Conservation (phyloP, 2,329 filamentous ascomycete species). For the Tympanopsis confertula region DNA sequence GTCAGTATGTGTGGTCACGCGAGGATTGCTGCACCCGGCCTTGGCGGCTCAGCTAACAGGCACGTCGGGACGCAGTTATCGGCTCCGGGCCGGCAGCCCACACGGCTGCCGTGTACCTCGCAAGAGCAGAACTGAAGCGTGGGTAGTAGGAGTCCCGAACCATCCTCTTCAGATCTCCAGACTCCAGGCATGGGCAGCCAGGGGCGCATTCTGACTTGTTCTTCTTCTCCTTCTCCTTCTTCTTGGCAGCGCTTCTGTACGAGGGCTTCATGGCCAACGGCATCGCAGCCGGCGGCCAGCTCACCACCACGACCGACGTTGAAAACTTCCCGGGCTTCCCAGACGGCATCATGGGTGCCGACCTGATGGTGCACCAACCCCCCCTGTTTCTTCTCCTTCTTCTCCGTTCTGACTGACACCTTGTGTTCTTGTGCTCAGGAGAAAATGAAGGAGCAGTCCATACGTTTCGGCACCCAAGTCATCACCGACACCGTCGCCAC, state of each 20-base stretch:
- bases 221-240: background rate
- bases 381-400: background rate
- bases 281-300: conserved; percentile 87
- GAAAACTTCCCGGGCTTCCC: conserved; percentile 98
- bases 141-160: conserved; percentile 15
- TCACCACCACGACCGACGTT: conserved; percentile 95
- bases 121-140: conserved; percentile 85
- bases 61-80: conserved; percentile 40
- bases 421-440: conserved; percentile 35
- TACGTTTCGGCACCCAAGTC: conserved; percentile 84
- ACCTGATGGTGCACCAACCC: conserved; percentile 59
- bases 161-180: too few species aligned
- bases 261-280: conserved; percentile 97
- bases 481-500: conserved; percentile 83
- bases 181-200: too few species aligned
- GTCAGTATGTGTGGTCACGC: conserved; percentile 52
- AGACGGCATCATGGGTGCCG: conserved; percentile 71
- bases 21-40: conserved; percentile 4
- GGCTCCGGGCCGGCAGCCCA: conserved; percentile 96
- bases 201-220: conserved; percentile 9
- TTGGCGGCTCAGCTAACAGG: conserved; percentile 7
- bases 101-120: conserved; percentile 92
- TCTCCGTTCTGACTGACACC: background rate
- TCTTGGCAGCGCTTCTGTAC: conserved; percentile 65
- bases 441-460: conserved; percentile 82